Evolutionary conservation across 1,139 yeast species (phyloP), one percentile per base, ranked within the genome.

Genomic region (Blastobotrys serpentis): DNA sequence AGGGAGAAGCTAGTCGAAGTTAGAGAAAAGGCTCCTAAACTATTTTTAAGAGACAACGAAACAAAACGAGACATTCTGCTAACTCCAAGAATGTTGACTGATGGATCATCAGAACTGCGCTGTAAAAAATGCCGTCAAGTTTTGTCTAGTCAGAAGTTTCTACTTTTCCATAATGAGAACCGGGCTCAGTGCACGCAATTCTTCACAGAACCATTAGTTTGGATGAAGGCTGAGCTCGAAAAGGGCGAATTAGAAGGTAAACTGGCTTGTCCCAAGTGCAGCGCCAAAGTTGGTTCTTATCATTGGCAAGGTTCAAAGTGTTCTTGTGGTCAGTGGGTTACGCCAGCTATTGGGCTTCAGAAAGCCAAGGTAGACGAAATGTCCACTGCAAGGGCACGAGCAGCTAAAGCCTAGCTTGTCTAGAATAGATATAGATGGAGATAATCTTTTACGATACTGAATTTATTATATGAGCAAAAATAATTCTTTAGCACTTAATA

Each of bases 221-320:
- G 98, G 98, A 92, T 92, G 99, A 77, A 82, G 52, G 71, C 74
- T 1, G 96, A 87, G 61, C 71, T 90, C 37, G 79, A 73, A 34
- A 68, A 71, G 53, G 82, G 82, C 46, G 84, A 82, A 47, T 61
- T 92, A 5, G 97, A 90, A 63, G 98, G 98, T 1, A 86, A 84
- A 60, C 81, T 92, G 44, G 65, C 70, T 17, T 92, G 99, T 65
- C 94, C 95, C 2, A 84, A 83, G 60, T 92, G 99, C 70, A 71
- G 73, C 3, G 74, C 86, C n/a, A 72, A 73, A 48, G 59, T 73
- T 8, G 98, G 98, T 4, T 90, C 89, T 0, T 92, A 89, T 63
- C 81, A 84, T 54, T 92, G 99, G 99, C 86, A 83, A 63, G 99
- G 99, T 0, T 81, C 90, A 3, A 74, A 95, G 56, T 92, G 99